Evolutionary conservation across 2,329 filamentous ascomycete genomes (phyloP).

Genomic region (Raffaelea arxii): DNA sequence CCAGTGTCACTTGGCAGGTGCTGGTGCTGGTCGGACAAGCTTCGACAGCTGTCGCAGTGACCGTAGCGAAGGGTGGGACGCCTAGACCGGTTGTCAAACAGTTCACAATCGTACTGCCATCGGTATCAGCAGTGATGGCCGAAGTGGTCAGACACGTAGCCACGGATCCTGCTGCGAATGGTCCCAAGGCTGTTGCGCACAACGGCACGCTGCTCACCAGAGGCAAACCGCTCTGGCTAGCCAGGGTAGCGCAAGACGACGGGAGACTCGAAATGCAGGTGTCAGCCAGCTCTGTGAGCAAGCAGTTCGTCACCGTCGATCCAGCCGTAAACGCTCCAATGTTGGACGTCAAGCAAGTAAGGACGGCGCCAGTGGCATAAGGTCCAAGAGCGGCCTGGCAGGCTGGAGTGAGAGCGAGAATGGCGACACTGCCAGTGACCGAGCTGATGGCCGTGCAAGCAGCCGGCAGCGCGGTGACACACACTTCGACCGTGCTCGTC

Average conservation of each 20-base stretch:
- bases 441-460: neutral
- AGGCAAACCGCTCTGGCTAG: neutral
- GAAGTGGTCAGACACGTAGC: slow-evolving; percentile 7
- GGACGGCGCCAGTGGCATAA: neutral
- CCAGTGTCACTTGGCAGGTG: slow-evolving; percentile 5
- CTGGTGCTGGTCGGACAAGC: slow-evolving; percentile 1
- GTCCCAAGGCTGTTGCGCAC: slow-evolving; percentile 10
- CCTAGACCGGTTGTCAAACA: slow-evolving; percentile 6
- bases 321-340: neutral
- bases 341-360: neutral
- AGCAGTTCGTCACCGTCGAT: slow-evolving; percentile 4
- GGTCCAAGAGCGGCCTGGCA: slow-evolving; percentile 2
- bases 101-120: slow-evolving; percentile 6
- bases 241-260: slow-evolving; percentile 3
- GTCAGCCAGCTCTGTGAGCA: neutral
- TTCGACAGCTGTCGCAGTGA: neutral
- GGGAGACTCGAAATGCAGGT: slow-evolving; percentile 8
- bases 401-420: neutral
- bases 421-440: neutral
- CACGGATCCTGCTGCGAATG: slow-evolving; percentile 7
- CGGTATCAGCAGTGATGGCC: neutral
- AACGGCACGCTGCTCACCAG: slow-evolving; percentile 2
- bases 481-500: slow-evolving; percentile 1
- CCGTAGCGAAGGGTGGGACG: neutral
- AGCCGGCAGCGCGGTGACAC: slow-evolving; percentile 5